Conservation (phyloP, 2,329 filamentous ascomycete species). For the Trichoderma lentiforme region DNA sequence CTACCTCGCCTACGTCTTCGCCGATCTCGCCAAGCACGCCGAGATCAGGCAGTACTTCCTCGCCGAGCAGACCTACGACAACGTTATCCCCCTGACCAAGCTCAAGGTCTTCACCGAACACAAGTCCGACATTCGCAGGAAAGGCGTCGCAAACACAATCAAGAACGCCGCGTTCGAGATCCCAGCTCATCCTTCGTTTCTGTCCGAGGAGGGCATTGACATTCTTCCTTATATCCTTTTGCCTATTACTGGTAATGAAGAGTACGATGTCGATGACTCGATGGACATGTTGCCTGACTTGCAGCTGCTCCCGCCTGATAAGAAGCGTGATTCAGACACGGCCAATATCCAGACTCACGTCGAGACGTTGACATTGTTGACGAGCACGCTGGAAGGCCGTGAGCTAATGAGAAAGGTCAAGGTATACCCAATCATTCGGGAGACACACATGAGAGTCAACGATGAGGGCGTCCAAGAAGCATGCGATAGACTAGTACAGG, state of each 20-base stretch:
- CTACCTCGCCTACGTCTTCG: constrained; percentile 91
- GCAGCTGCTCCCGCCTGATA: constrained; percentile 85
- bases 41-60: constrained; percentile 74
- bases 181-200: constrained; percentile 64
- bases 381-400: constrained; percentile 71
- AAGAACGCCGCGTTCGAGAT: constrained; percentile 91
- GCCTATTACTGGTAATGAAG: constrained; percentile 82
- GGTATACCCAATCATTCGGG: constrained; percentile 85
- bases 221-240: constrained; percentile 85
- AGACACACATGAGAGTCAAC: constrained; percentile 74
- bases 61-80: constrained; percentile 70
- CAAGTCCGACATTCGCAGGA: constrained; percentile 73
- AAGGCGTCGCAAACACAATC: constrained; percentile 93
- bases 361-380: constrained; percentile 81
- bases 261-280: constrained; percentile 83
- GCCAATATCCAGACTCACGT: constrained; percentile 82
- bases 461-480: constrained; percentile 79
- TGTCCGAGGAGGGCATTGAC: constrained; percentile 70
- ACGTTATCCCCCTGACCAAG: constrained; percentile 85
- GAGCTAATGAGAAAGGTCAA: constrained; percentile 72
- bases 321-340: constrained; percentile 73
- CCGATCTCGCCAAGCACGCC: constrained; percentile 81
- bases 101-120: constrained; percentile 94
- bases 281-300: constrained; percentile 85
- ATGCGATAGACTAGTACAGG: constrained; percentile 85